Evolutionary conservation across 2,329 filamentous ascomycete species (phyloP), one percentile per base, ranked within the genome.

Genomic region (Lecanicillium sp.): DNA sequence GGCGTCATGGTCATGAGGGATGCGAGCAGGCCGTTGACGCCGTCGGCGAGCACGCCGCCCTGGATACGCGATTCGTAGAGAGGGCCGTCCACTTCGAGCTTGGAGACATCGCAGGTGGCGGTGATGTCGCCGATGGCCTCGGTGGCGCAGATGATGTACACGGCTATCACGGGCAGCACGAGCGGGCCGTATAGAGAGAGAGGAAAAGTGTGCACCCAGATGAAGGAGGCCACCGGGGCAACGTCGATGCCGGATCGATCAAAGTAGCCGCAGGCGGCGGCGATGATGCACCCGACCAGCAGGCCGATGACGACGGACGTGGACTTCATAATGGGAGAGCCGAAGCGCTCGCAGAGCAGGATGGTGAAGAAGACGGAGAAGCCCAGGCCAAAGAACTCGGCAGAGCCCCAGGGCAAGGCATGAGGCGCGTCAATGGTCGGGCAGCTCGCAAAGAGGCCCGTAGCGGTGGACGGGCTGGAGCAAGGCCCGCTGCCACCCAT

Each of bases 271-370:
- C 74, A 80, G 2, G 84, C 85, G 0, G 72, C 85, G 10, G 83
- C 84, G 44, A 92, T 84, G 51, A 88, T 82, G 60, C 85, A 89
- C 33, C 86, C 86, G 2, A 81, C 56, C 0, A 87, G 70, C 5
- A 89, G 69, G 12, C 86, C 85, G 40, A 87, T 69, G 30, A 89
- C 77, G 22, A 90, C 84, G 20, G 81, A 79, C 7, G 78, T 83
- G 3, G 79, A 85, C 56, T 89, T 89, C 83, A 92, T 89, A 47
- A 92, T 83, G 0, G 87, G 86, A 0, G 84, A 74, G 2, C 87
- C 87, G 49, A 89, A 88, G 10, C 84, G 76, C 59, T 92, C 86
- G 55, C 83, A 86, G 11, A 90, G 55, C 44, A 92, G 81, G 53
- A 92, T 90, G 19, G 81, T 84, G 32, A 83, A 49, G 54, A 90